Evolutionary conservation across 176 grass and related monocot species (phyloP), one percentile per base, ranked within the genome.

Genomic region (Oryza nivara): DNA sequence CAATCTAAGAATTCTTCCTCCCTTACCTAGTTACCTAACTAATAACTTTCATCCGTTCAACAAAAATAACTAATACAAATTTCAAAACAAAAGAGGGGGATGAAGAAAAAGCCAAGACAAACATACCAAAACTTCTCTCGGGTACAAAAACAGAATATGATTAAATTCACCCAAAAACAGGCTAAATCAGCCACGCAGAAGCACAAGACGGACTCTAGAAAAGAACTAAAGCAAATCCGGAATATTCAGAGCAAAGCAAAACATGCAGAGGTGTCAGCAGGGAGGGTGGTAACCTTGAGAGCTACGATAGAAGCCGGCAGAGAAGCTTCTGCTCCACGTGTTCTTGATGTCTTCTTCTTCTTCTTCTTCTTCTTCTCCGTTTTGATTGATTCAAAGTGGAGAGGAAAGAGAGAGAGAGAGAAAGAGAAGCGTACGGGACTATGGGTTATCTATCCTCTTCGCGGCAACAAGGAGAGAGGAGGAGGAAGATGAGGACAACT

Each of bases 221-320:
- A 32, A 32, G 30, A 32, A 32, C 30, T 32, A 32, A 32, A 32
- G 30, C 30, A 32, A 83, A 74, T 79, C 51, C 58, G 19, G 75
- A 83, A 41, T 41, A 41, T 41, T 41, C 40, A 41, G 40, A n/a
- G 47, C 0, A 30, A 54, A 75, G 26, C 13, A 11, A 76, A 46
- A 70, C 40, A 8, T 41, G 0, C 40, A 41, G 1, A 41, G 40
- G 40, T 52, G 15, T 52, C 15, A 15, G 15, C 49, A 52, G 49
- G 49, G 49, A 17, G 38, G 11, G 22, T 22, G 8, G 16, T 1
- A 70, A 87, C 85, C 86, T 51, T 70, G 34, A 60, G 48, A 36
- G 38, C 40, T 34, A 32, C 2, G 30, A 32, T 32, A 32, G 30
- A 40, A 7, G 30, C 68, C 48, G 44, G 68, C 8, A 25, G 17